Evolutionary conservation across 495 filamentous ascomycete species (phyloP), one percentile per base, ranked within the genome.

Genomic region (Chaetomium cochliodes): DNA sequence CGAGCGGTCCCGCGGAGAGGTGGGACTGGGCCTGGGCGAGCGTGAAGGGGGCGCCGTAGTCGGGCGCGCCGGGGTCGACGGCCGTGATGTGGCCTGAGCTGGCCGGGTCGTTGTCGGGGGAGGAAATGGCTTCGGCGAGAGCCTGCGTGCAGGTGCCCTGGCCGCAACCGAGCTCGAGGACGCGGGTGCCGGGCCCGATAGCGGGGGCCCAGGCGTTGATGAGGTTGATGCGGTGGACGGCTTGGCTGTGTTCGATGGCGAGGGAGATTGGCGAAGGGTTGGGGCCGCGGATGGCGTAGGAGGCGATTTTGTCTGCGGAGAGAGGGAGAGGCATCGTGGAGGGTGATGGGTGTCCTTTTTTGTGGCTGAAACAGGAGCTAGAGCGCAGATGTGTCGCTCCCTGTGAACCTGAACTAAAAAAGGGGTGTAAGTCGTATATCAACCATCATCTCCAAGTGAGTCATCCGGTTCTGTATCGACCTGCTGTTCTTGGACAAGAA

Each of bases 151-250:
- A 77, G 62, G 82, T 80, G 5, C 83, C 84, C 63, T 85, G 83
- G 20, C 83, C 83, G 71, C 83, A 85, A 54, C 82, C 84, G 33
- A 86, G 65, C 68, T 85, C 84, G 6, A 86, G 76, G 39, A 84
- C 68, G 41, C 76, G 78, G 18, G 73, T 70, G 50, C 71, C 80
- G 0, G 76, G 67, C 2, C 42, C 28, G 62, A 81, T 77, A 60
- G 58, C 23, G 9, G 63, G 58, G 42, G 58, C 58, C 75, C 75
- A 83, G 64, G 66, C 64, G 50, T 74, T 65, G 44, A 82, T 63
- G 54, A 83, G 71, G 25, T 63, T 51, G 26, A 80, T 69, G 39
- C 81, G 79, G 72, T 84, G 81, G 15, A 55, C 28, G n/a, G 77
- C 77, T 73, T 83, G 80, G 59, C 73, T 68, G 65, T 72, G 54